Evolutionary conservation across 305 asterid species (phyloP).

Genomic region (Solanum hybrid): DNA sequence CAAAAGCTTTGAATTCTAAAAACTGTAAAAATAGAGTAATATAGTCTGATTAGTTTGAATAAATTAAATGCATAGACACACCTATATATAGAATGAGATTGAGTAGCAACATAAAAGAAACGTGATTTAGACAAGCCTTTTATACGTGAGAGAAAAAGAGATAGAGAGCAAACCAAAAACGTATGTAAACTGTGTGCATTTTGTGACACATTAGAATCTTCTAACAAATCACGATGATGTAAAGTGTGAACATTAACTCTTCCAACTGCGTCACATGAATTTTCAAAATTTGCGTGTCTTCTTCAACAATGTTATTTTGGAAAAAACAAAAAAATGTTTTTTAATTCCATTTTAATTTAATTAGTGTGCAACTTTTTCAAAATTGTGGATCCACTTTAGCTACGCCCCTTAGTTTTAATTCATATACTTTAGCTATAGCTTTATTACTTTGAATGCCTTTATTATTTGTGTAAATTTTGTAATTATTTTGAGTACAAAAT

Average conservation of each 20-base stretch:
- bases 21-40: not conserved
- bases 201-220: not conserved
- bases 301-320: not conserved
- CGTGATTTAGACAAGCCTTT: not conserved
- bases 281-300: not conserved
- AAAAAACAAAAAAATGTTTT: no score
- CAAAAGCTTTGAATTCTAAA: not conserved
- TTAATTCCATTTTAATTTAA: not conserved
- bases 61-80: not conserved
- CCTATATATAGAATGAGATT: not conserved
- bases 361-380: not conserved
- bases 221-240: not conserved
- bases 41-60: not conserved
- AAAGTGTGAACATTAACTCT: not conserved
- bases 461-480: not conserved
- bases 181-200: not conserved
- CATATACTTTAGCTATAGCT: not conserved
- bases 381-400: not conserved
- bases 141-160: not conserved
- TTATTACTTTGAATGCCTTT: not conserved
- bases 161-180: not conserved
- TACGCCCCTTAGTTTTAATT: not conserved
- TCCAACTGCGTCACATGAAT: not conserved
- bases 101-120: no score
- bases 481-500: no score